Base-by-base conservation (phyloP, 805 yeast genomes). In the Candida sakaeoensis region DNA sequence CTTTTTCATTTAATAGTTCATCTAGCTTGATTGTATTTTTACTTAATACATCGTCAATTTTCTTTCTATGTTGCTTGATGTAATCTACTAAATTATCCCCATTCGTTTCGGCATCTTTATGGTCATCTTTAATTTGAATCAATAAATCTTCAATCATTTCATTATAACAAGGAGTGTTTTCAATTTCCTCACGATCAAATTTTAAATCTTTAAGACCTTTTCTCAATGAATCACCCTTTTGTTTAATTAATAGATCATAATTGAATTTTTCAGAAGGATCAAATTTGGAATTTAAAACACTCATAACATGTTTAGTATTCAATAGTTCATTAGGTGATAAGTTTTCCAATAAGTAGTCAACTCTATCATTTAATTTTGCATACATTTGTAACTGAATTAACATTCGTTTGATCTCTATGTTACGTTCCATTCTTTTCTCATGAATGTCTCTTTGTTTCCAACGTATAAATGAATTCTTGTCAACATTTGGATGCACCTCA, bases 401-500 rank as follows among this genome's bases (percentile, higher is more conserved):
- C 36, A 90, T 70, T 23, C 85, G 79, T 46, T 76, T 78, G 56
- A 89, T 85, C 52, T 91, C 90, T 32, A 77, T 75, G 53, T 84
- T 83, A 55, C 95, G 70, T 57, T 86, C 86, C 29, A 72, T 75
- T 46, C 99, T 80, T 63, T 89, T 84, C 57, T 91, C 96, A 58
- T 93, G 99, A 48, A 93, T 93, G 51, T 90, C 96, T 54, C 95
- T 84, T 65, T 93, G 99, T 58, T 88, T 91, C 99, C 98, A 91
- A 44, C 80, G 78, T 52, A 93, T 87, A 50, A 93, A 91, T 1
- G 98, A 90, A 28, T 68, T 70, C 58, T 93, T 93, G 61, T 93
- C 99, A 23, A 93, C 99, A 57, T 93, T 93, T 44, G 98, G 99
- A 58, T 93, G 99, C 12, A 91, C 98, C 55, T 93, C 99, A 36